phyloP scores from a whole-genome alignment of 768 basidiomycete species.

The Auriscalpium vulgare region DNA sequence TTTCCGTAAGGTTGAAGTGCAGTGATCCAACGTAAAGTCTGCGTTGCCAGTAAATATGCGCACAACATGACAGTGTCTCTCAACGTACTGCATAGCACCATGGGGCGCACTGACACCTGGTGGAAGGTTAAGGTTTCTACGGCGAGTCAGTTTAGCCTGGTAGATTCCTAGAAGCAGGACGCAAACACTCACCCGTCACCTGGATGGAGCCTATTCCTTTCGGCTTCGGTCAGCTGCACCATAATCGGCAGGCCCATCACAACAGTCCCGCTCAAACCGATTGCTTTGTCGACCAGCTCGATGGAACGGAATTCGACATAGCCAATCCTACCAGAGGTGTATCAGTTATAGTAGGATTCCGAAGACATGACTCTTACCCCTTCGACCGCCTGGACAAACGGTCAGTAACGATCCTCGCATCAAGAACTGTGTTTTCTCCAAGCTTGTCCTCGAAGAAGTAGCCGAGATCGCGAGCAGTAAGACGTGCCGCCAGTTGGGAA shows the following conservation, averaged over 20 bases:
- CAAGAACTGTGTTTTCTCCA: constrained; percentile 89
- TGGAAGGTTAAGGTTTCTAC: constrained; percentile 71
- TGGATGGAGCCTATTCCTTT: constrained; percentile 84
- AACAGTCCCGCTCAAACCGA: constrained; percentile 85
- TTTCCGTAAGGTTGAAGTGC: constrained; percentile 93
- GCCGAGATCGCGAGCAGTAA: constrained; percentile 94
- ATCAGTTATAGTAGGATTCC: not conserved
- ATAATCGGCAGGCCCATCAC: constrained; percentile 98
- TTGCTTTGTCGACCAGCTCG: constrained; percentile 85
- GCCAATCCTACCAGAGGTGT: constrained; percentile 60
- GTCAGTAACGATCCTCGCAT: constrained; percentile 94
- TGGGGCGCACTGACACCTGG: constrained; percentile 79
- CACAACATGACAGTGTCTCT: constrained; percentile 15
- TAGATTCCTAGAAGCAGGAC: constrained; percentile 1
- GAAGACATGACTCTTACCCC: constrained; percentile 48
- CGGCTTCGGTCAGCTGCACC: constrained; percentile 95
- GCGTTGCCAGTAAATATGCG: constrained; percentile 7
- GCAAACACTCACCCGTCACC: constrained; percentile 64
- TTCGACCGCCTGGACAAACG: constrained; percentile 94
- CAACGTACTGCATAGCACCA: constrained; percentile 70
- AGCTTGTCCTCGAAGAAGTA: constrained; percentile 98
- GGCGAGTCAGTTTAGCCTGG: not conserved
- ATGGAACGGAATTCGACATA: constrained; percentile 95
- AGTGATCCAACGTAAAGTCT: constrained; percentile 96
- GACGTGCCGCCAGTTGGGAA: constrained; percentile 93